phyloP scores from a whole-genome alignment of 2,329 filamentous ascomycete species.

The Aspergillus sp. region DNA sequence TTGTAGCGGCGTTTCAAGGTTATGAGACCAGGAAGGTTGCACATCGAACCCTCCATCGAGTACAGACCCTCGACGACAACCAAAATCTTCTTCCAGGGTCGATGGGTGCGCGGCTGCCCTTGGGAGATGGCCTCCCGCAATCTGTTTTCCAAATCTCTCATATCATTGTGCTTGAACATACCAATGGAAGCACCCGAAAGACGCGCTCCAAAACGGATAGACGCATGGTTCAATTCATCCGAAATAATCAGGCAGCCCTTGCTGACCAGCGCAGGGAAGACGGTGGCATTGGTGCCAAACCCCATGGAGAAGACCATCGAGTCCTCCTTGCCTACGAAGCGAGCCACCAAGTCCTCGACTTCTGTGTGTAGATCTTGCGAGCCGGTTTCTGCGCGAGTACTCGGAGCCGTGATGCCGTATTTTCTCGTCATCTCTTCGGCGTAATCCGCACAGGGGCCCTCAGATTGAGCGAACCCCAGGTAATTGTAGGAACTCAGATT shows the following conservation, averaged over 20 bases:
- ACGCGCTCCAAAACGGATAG: conserved; percentile 89
- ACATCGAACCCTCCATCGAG: conserved; percentile 99
- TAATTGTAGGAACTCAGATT: conserved; percentile 99
- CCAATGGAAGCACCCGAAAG: conserved; percentile 90
- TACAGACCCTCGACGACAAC: conserved; percentile 95
- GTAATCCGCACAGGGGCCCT: conserved; percentile 89
- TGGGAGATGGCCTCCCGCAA: conserved; percentile 91
- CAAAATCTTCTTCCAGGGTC: conserved; percentile 98
- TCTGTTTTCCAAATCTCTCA: conserved; percentile 73
- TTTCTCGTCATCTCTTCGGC: conserved; percentile 78
- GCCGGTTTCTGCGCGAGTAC: conserved; percentile 73
- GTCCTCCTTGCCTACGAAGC: conserved; percentile 87
- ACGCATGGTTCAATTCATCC: conserved; percentile 95
- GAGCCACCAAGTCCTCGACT: conserved; percentile 80
- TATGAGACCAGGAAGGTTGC: conserved; percentile 84
- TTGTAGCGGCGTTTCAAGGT: conserved; percentile 91
- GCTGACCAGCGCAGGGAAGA: conserved; percentile 83
- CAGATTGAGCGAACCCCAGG: conserved; percentile 93
- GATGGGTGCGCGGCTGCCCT: conserved; percentile 94
- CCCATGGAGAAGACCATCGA: conserved; percentile 99
- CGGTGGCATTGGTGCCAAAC: conserved; percentile 88
- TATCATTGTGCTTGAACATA: conserved; percentile 97
- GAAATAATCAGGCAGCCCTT: conserved; percentile 94
- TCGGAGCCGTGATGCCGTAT: conserved; percentile 75
- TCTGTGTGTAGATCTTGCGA: conserved; percentile 81